Percentiles rank a stretch among this genome's conserved stretches.
phyloP scores from a whole-genome alignment of 139 green algal species.

The Chlorella sp. region DNA sequence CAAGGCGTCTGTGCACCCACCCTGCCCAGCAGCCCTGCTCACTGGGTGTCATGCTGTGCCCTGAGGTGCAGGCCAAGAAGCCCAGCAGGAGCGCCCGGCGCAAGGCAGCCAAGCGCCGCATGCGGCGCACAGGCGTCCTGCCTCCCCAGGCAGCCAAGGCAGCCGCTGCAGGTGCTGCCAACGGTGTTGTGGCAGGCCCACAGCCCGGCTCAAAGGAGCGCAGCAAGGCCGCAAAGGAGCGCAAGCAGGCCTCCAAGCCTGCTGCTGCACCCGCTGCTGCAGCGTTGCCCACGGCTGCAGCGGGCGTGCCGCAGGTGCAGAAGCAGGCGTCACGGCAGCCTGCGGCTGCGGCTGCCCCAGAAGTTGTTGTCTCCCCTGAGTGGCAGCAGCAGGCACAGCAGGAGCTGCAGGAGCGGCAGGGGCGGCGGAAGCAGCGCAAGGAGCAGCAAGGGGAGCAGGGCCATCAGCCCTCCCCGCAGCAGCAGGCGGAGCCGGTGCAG shows the following conservation, averaged over 20 bases:
- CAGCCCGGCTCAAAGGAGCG: too few relatives aligned
- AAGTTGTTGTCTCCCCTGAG: background rate
- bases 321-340: background rate
- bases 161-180: background rate
- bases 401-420: background rate
- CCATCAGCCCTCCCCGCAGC: background rate
- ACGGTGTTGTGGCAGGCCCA: too few relatives aligned
- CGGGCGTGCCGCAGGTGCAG: background rate
- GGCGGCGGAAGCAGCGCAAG: background rate
- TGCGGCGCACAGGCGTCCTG: slow-evolving; percentile 26
- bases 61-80: slow-evolving; percentile 11
- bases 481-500: background rate
- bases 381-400: background rate
- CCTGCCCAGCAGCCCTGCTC: too few relatives aligned
- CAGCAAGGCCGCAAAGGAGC: too few relatives aligned
- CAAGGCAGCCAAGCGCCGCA: slow-evolving; percentile 43
- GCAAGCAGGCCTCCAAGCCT: background rate
- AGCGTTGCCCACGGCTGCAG: background rate
- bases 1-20: too few relatives aligned
- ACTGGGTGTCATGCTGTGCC: too few relatives aligned
- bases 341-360: background rate
- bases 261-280: background rate
- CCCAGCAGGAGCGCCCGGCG: slow-evolving; percentile 43
- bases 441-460: background rate
- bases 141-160: background rate